A percentile compares a stretch with the other conserved stretches of the same genome.
Conservation (phyloP, 176 grass and related monocot genomes). For the Rhynchospora tenuis region DNA sequence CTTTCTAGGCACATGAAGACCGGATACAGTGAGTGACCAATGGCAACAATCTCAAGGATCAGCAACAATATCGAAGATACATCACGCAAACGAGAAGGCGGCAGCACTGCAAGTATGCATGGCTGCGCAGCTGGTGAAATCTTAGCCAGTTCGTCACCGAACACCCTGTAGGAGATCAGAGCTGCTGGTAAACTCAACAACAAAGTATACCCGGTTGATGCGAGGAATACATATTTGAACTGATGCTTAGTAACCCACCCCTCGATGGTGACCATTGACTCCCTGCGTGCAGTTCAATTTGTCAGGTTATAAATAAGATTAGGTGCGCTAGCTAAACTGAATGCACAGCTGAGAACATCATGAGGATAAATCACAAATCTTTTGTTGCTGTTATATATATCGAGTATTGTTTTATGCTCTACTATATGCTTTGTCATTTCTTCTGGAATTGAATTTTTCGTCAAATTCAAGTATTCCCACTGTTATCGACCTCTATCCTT, state of each 20-base stretch:
- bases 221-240: neutral
- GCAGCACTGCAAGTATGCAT: neutral
- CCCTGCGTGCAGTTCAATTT: neutral
- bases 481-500: too few species aligned
- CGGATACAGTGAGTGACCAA: neutral
- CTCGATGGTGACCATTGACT: neutral
- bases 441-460: too few species aligned
- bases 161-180: neutral
- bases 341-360: too few species aligned
- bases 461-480: too few species aligned
- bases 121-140: neutral
- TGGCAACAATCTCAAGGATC: neutral
- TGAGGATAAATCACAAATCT: too few species aligned
- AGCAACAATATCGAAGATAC: neutral
- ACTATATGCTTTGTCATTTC: too few species aligned
- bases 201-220: neutral
- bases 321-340: too few species aligned
- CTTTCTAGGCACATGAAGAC: neutral
- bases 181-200: neutral
- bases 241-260: neutral
- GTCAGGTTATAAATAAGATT: too few species aligned
- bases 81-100: neutral
- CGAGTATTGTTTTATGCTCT: too few species aligned
- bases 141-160: neutral
- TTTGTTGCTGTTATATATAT: too few species aligned